Evolutionary conservation across 805 yeast species (phyloP).

Genomic region (Yarrowia alimentaria): DNA sequence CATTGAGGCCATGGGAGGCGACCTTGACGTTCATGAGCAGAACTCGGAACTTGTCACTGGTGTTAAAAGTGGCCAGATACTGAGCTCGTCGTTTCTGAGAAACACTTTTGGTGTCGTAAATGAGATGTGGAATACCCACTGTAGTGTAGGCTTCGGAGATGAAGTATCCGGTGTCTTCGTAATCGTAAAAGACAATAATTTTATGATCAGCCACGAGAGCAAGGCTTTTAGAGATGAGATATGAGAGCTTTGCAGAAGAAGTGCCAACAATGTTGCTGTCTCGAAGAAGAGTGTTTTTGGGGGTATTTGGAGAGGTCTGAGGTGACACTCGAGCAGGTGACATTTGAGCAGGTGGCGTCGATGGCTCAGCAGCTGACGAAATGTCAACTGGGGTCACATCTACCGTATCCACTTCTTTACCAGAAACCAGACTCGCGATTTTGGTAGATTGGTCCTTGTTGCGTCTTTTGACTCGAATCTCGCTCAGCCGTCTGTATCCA

Average conservation of each 20-base stretch:
- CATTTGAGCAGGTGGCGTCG: too few relatives aligned
- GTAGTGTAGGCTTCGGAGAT: slow-evolving; percentile 63
- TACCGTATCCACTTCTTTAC: too few relatives aligned
- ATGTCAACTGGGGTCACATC: too few relatives aligned
- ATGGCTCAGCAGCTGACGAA: too few relatives aligned
- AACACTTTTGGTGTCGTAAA: slow-evolving; percentile 59
- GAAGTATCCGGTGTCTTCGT: slow-evolving; percentile 69
- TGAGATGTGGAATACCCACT: slow-evolving; percentile 57
- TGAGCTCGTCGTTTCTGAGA: slow-evolving; percentile 50
- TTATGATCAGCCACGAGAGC: slow-evolving; percentile 51
- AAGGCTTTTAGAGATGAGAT: slow-evolving; percentile 52
- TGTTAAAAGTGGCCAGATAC: slow-evolving; percentile 43
- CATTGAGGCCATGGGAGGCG: slow-evolving; percentile 89
- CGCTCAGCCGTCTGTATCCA: too few relatives aligned
- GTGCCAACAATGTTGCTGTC: slow-evolving; percentile 46
- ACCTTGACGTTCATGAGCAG: slow-evolving; percentile 77
- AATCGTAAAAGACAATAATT: slow-evolving; percentile 65
- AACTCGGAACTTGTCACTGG: slow-evolving; percentile 41
- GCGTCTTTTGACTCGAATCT: too few relatives aligned
- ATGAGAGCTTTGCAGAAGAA: slow-evolving; percentile 62
- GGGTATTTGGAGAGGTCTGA: too few relatives aligned
- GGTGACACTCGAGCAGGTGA: too few relatives aligned
- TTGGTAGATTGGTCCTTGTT: too few relatives aligned
- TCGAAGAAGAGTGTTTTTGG: too few relatives aligned
- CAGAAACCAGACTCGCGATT: too few relatives aligned